Base-by-base conservation (phyloP, 139 green algal species). In the Coelastrella sp. region DNA sequence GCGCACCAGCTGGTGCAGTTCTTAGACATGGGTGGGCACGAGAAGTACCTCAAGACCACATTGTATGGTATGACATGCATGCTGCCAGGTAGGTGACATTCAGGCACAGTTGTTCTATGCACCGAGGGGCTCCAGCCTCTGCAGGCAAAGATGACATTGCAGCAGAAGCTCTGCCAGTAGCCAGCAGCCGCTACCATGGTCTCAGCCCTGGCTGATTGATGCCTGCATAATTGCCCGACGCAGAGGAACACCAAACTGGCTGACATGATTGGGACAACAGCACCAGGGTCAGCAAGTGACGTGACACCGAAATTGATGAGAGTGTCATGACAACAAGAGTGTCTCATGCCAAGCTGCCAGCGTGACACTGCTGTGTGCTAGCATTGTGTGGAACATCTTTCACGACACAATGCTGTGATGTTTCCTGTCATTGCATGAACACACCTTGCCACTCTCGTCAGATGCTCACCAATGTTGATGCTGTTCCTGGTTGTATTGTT, bases 21-120 rank as follows among this genome's bases (percentile, higher is more conserved):
- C 72, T 94, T 98, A 25, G 97, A 99, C 90, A 92, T 98, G 75
- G 96, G 96, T 8, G 97, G 97, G n/a, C 95, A 97, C 78, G 91
- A 96, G 90, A 92, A 93, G 22, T 97, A 94, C 93, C 92, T 97
- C 56, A 99, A 98, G 93, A 98, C 97, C 0, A 92, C 94, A 15
- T 90, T 98, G 85, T 97, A 96, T 84, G 97, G 94, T 78, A 86
- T 94, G 89, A 95, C 93, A 10, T 92, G 88, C 78, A 85, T 93
- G 82, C 87, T 96, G 90, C 93, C 93, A 86, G 87, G 75, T 87
- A 59, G 14, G 76, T 56, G 14, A 70, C 14, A 12, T 70, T 70
- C 14, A 20, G 11, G 61, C 14, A 4, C 14, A 20, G 61, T 70
- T 20, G 11, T 70, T 12, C 14, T 15, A 15, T 70, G 61, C 61